Conservation (phyloP, 2,329 filamentous ascomycete genomes). For the Coniosporium tulheliwenetii region DNA sequence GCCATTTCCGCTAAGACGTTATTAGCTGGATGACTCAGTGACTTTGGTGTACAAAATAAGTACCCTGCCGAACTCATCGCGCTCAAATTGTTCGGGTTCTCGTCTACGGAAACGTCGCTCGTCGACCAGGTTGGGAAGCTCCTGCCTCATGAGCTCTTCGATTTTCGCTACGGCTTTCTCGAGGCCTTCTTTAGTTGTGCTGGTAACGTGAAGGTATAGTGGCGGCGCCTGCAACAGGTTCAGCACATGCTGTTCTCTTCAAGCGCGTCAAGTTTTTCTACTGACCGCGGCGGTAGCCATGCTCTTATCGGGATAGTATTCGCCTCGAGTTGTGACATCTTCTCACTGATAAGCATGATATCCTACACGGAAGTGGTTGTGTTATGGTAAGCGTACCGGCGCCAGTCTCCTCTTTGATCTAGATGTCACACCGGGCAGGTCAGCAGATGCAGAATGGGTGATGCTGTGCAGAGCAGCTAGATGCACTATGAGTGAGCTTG, state of each 20-base stretch:
- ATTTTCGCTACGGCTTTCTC: constrained; percentile 79
- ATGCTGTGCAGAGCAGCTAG: constrained; percentile 8
- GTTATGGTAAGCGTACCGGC: constrained; percentile 72
- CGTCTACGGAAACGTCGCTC: constrained; percentile 80
- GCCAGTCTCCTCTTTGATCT: constrained; percentile 99
- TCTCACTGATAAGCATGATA: constrained; percentile 47
- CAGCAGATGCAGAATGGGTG: constrained; percentile 81
- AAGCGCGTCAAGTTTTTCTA: constrained; percentile 9
- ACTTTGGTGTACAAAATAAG: constrained; percentile 11
- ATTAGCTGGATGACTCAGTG: constrained; percentile 10
- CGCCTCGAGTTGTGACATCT: constrained; percentile 98
- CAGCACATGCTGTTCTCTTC: background rate
- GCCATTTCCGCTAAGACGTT: constrained; percentile 75
- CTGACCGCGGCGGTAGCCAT: constrained; percentile 88
- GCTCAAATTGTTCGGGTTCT: constrained; percentile 66
- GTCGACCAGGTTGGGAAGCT: constrained; percentile 87
- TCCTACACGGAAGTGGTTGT: constrained; percentile 33
- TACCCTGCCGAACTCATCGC: constrained; percentile 83
- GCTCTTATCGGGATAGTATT: constrained; percentile 92
- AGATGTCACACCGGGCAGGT: constrained; percentile 73
- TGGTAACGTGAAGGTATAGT: constrained; percentile 88
- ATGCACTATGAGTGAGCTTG: constrained; percentile 29
- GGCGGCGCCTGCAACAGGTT: constrained; percentile 57
- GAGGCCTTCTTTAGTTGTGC: constrained; percentile 79
- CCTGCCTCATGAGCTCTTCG: constrained; percentile 89